A percentile compares a stretch with the other conserved stretches of the same genome.
phyloP scores from a whole-genome alignment of 371 early-diverging fungal species.

The Syncephalastrum contaminatum region DNA sequence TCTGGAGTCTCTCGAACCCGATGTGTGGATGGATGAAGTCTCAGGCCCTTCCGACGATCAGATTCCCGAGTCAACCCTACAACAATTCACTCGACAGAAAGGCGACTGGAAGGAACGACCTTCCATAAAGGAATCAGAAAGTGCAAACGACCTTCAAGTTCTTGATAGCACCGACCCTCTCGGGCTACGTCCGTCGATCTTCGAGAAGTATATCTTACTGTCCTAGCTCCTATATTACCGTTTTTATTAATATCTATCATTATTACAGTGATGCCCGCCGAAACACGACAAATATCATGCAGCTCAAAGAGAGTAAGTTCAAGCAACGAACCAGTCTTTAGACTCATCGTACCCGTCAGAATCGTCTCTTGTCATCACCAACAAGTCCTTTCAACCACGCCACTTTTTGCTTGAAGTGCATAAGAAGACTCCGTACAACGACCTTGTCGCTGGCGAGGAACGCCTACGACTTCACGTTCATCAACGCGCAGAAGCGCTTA shows the following conservation, averaged over 20 bases:
- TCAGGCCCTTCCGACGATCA: slow-evolving; percentile 16
- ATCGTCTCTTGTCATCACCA: slow-evolving; percentile 46
- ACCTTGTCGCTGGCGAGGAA: slow-evolving; percentile 75
- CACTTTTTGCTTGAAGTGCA: slow-evolving; percentile 85
- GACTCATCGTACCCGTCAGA: slow-evolving; percentile 16
- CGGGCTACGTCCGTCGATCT: slow-evolving; percentile 41
- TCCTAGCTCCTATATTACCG: too few species aligned
- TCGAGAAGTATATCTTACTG: slow-evolving; percentile 35
- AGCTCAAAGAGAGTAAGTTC: slow-evolving; percentile 47
- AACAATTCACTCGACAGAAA: slow-evolving; percentile 37
- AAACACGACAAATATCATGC: slow-evolving; percentile 31
- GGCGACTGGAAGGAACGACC: too few species aligned
- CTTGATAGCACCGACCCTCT: slow-evolving; percentile 47
- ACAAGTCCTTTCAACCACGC: slow-evolving; percentile 78
- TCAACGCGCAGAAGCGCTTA: slow-evolving; percentile 83
- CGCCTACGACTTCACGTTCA: slow-evolving; percentile 71
- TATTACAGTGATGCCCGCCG: slow-evolving; percentile 26
- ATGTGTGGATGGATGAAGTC: slow-evolving; percentile 44
- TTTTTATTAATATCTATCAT: too few species aligned
- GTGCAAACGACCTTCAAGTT: slow-evolving; percentile 35
- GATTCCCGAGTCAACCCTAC: slow-evolving; percentile 30
- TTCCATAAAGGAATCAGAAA: slow-evolving; percentile 12
- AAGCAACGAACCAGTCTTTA: not conserved
- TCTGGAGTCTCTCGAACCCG: slow-evolving; percentile 44
- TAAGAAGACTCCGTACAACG: slow-evolving; percentile 76